Evolutionary conservation across 345 rosid genomes (phyloP), one percentile per base, ranked within the genome.

Genomic region (Microcos paniculata): DNA sequence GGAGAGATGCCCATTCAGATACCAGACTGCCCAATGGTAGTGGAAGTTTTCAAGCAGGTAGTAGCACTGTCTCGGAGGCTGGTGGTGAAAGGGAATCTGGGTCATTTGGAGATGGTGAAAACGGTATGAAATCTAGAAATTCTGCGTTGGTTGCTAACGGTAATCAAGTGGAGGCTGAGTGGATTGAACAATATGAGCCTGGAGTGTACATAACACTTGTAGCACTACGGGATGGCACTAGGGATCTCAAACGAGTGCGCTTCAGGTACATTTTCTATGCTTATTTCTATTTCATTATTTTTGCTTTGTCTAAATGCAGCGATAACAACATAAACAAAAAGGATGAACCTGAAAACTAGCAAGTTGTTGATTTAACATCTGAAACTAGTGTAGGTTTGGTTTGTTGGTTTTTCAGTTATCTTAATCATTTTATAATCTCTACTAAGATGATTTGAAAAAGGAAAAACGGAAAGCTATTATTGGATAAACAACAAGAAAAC

Each of bases 221-320:
- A 77, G 92, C 96, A 21, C 77, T 96, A 67, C 94, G 77, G 8
- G 97, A 93, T 71, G 99, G 99, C 80, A 90, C 97, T n/a, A 93
- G 98, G 81, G 99, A 93, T 85, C 93, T 96, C 74, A 96, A 90
- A 85, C 88, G 99, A 70, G 98, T 96, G 77, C 98, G 99, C 73
- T 96, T 96, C 92, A 96, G 99, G 99, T 96, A 88, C 24, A 6
- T 72, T 40, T 72, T 72, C 3, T 26, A 38, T n/a, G 0, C n/a
- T 38, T 9, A 9, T 49, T 69, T 69, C 0, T 33, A 28, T 51
- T 24, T 70, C 5, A 16, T 3, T 33, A 6, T 52, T 67, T 71
- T n/a, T 71, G 61, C 33, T 53, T 38, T 43, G 48, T 18, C 63
- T 71, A 71, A 48, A 70, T 70, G n/a, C 45, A 51, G 11, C 30